Evolutionary conservation across 2,329 filamentous ascomycete species (phyloP).

Genomic region (Hymenoscyphus fructigenus): DNA sequence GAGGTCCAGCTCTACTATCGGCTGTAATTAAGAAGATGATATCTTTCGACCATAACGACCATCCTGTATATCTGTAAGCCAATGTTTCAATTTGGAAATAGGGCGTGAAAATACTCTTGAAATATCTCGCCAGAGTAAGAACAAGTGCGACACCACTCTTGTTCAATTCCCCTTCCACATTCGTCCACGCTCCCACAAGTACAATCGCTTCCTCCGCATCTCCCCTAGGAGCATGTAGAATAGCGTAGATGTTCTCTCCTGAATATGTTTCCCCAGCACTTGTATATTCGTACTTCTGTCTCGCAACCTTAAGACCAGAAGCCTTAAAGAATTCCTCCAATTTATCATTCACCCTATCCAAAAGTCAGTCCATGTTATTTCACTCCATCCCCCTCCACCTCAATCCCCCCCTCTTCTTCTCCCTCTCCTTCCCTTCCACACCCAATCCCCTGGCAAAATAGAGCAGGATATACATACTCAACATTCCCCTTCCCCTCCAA

Average conservation of each 20-base stretch:
- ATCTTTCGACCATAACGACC: constrained; percentile 99
- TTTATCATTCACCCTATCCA: constrained; percentile 63
- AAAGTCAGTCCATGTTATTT: constrained; percentile 8
- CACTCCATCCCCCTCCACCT: no score
- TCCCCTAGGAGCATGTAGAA: constrained; percentile 88
- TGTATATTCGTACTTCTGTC: constrained; percentile 83
- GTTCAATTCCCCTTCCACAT: constrained; percentile 76
- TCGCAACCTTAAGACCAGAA: constrained; percentile 81
- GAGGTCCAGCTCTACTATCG: constrained; percentile 85
- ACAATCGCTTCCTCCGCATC: constrained; percentile 98
- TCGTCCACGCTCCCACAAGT: constrained; percentile 84
- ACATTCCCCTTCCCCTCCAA: constrained; percentile 54
- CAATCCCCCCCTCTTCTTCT: neutral
- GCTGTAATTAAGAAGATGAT: constrained; percentile 89
- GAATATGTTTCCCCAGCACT: constrained; percentile 71
- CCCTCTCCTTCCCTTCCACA: neutral
- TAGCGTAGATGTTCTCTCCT: constrained; percentile 90
- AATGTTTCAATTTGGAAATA: neutral
- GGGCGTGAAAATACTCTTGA: constrained; percentile 62
- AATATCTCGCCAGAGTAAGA: constrained; percentile 86
- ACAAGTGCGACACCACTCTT: constrained; percentile 83
- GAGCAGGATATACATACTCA: constrained; percentile 43
- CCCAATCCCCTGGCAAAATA: no score
- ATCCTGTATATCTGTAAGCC: constrained; percentile 51
- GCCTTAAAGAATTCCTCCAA: constrained; percentile 74